Evolutionary conservation across 1,284 basidiomycete species (phyloP).

Genomic region (Naganishia cerealis): DNA sequence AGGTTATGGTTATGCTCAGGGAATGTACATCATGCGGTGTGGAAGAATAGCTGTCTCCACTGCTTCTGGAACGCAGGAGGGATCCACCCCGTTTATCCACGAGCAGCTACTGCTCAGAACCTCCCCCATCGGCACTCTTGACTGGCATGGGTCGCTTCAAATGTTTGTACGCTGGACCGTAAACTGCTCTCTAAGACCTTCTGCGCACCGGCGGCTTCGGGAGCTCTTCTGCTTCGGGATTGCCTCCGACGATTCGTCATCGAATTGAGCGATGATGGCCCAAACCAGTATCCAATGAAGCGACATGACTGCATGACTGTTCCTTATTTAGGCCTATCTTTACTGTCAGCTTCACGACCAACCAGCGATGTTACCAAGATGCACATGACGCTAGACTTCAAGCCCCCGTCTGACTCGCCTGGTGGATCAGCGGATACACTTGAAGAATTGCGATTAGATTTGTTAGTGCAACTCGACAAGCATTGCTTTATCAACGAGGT

Average conservation of each 20-base stretch:
- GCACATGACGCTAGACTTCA: neutral
- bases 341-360: neutral
- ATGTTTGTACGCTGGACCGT: too few relatives aligned
- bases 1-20: slow-evolving; percentile 6
- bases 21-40: slow-evolving; percentile 2
- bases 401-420: neutral
- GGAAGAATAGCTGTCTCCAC: too few relatives aligned
- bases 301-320: neutral
- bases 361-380: neutral
- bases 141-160: too few relatives aligned
- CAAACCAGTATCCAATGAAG: neutral
- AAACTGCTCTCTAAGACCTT: too few relatives aligned
- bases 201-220: too few relatives aligned
- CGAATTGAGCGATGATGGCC: too few relatives aligned
- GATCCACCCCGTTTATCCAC: too few relatives aligned
- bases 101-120: too few relatives aligned
- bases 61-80: too few relatives aligned
- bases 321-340: neutral
- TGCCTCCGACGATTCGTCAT: too few relatives aligned
- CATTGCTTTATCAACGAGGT: slow-evolving; percentile 21
- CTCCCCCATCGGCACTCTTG: too few relatives aligned
- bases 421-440: neutral
- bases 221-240: too few relatives aligned
- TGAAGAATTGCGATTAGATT: slow-evolving; percentile 2
- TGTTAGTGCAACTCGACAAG: neutral